A percentile compares a stretch with the other conserved stretches of the same genome.
Evolutionary conservation across 768 basidiomycete genomes (phyloP).

Genomic region (Kwoniella shandongensis): DNA sequence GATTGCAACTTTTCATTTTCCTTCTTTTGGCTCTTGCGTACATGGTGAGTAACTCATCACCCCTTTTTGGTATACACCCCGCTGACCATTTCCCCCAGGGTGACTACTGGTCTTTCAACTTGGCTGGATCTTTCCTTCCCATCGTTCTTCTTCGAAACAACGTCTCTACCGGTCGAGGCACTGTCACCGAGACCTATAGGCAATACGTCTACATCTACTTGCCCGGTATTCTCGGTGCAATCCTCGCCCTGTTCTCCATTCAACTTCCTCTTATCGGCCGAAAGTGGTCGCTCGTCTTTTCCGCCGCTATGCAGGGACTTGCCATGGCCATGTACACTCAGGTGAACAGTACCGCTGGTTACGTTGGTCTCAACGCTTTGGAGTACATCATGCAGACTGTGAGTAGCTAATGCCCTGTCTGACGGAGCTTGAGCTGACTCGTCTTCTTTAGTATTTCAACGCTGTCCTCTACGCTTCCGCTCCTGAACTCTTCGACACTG

Average conservation of each 20-base stretch:
- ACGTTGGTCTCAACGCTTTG: constrained; percentile 49
- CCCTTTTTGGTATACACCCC: no score
- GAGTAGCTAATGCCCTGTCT: constrained; percentile 11
- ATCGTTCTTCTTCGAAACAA: constrained; percentile 53
- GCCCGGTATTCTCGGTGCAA: constrained; percentile 47
- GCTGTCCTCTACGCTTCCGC: constrained; percentile 53
- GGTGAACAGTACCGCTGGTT: constrained; percentile 43
- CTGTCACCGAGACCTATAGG: constrained; percentile 52
- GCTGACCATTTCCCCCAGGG: constrained; percentile 18
- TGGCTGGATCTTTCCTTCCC: constrained; percentile 53
- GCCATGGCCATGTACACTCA: constrained; percentile 52
- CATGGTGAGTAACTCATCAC: constrained; percentile 36
- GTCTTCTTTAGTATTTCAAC: constrained; percentile 42
- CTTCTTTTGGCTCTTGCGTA: constrained; percentile 48
- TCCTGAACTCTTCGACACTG: constrained; percentile 50
- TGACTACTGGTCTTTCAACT: constrained; percentile 51
- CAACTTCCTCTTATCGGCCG: constrained; percentile 46
- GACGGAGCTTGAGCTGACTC: background rate
- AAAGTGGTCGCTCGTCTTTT: constrained; percentile 46
- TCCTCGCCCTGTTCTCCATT: constrained; percentile 44
- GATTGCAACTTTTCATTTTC: constrained; percentile 45
- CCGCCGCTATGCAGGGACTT: constrained; percentile 44
- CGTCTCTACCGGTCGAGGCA: constrained; percentile 31
- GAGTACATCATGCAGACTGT: constrained; percentile 52
- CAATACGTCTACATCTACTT: constrained; percentile 52